Base-by-base conservation (phyloP, 345 rosid species). In the Camelina neglecta region DNA sequence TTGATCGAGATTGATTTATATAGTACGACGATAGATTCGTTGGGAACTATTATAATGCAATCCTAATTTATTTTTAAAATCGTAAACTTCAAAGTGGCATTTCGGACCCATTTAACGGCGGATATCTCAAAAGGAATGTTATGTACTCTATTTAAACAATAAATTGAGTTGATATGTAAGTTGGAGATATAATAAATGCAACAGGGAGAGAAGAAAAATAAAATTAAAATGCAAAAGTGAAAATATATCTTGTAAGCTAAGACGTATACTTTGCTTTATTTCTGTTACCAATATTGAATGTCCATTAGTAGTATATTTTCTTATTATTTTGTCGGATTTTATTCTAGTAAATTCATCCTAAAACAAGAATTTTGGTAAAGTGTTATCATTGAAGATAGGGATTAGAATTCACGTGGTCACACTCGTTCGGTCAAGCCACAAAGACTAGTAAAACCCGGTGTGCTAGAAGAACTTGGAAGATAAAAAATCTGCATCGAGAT, bases 61-160 rank as follows among this genome's bases (percentile, higher is more conserved):
- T 51, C 26, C 1, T 13, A 31, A 31, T 38, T 45, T 65, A 13
- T 44, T 44, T 21, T 16, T 8, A 8, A 38, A 35, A 36, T 63
- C n/a, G 58, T 71, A 71, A 57, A 77, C 44, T 58, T 71, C 62
- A 49, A 77, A 58, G 69, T 45, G 56, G 67, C 73, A 68, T 71
- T 75, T 72, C 23, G 84, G 83, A 81, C 84, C 90, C 90, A 84
- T 81, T 74, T 64, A 82, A 77, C 88, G 86, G 88, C 83, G 82
- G 82, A 78, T 75, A 69, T 72, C 67, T 58, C 72, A 77, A 77
- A 77, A 64, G 67, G 81, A 71, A 71, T 71, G 67, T 71, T 65
- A 76, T 76, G 68, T 56, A 65, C 31, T 35, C 65, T 56, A 33
- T 42, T 54, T 6, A 54, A 55, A 55, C 65, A 64, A 56, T 38